Evolutionary conservation across 2,329 filamentous ascomycete genomes (phyloP), one percentile per base, ranked within the genome.

Genomic region (Aschersonia sp.): DNA sequence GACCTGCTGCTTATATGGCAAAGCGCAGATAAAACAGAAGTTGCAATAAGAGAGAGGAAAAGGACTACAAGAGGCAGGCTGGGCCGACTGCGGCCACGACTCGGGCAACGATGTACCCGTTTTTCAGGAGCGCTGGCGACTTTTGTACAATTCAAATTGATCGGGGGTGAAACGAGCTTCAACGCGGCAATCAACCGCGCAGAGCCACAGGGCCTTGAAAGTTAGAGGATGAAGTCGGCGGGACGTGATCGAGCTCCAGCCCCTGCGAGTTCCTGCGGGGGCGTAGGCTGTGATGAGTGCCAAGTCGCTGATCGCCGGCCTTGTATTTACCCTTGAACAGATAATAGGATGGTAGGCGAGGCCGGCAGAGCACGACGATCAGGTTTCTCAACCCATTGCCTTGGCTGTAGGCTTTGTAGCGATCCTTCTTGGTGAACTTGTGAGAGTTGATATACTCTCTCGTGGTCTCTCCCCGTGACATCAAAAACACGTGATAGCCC

Each of bases 381-480:
- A 86, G 89, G 64, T 98, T 98, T 58, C 75, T 82, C 58, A 84
- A 64, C 45, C 84, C 70, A 54, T 71, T 84, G 38, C 81, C 82
- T 59, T 94, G 89, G 2, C 81, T 89, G 57, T 94, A 98, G 1
- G 92, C 88, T 43, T 89, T 75, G 65, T 95, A 94, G 9, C 92
- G 80, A 62, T 98, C 91, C 56, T 84, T 84, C 67, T 92, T 94
- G 53, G 84, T 71, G 62, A 98, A 97, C 65, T 97, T 97, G 66
- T 95, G 88, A 4, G 85, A 89, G 66, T 94, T 95, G 54, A 98
- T 79, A 63, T 95, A 96, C 65, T 98, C 92, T 55, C 92, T 77
- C 1, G 92, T 98, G 0, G 91, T 98, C 70, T 98, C 91, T 45
- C 91, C 92, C 32, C 91, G 77, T 5, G 80, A 84, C 68, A 94